phyloP scores from a whole-genome alignment of 495 filamentous ascomycete species.

The Penicillium antarcticum region DNA sequence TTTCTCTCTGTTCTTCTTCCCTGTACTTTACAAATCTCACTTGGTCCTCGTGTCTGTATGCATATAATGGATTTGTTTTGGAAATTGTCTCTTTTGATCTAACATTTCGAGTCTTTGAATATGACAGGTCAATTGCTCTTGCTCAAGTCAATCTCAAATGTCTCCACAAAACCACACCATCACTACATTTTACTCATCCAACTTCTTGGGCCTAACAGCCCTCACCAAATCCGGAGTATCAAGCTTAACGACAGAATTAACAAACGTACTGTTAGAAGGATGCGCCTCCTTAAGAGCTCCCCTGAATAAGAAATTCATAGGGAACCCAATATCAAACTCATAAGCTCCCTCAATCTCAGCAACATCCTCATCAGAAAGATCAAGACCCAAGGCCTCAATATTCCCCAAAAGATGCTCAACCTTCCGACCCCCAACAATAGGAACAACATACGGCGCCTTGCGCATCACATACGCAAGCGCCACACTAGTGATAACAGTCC shows the following conservation, averaged over 20 bases:
- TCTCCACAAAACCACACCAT: not conserved
- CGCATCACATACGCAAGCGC: constrained; percentile 72
- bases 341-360: constrained; percentile 59
- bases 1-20: constrained; percentile 11
- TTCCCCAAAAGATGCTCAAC: constrained; percentile 65
- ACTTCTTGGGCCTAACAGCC: constrained; percentile 13
- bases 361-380: constrained; percentile 58
- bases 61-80: constrained; percentile 37
- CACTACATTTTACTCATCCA: constrained; percentile 9
- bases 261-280: constrained; percentile 9
- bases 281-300: constrained; percentile 18
- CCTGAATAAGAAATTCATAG: constrained; percentile 44
- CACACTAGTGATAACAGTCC: constrained; percentile 42
- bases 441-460: constrained; percentile 74
- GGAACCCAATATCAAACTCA: constrained; percentile 64
- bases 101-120: not conserved
- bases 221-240: constrained; percentile 22
- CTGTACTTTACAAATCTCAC: constrained; percentile 35
- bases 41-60: constrained; percentile 31
- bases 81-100: constrained; percentile 4
- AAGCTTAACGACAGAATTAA: constrained; percentile 17
- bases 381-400: constrained; percentile 60
- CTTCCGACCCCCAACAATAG: constrained; percentile 66
- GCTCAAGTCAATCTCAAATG: not conserved
- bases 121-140: not conserved